Evolutionary conservation across 257 asterid genomes (phyloP), one percentile per base, ranked within the genome.

Genomic region (Capsicum baccatum): DNA sequence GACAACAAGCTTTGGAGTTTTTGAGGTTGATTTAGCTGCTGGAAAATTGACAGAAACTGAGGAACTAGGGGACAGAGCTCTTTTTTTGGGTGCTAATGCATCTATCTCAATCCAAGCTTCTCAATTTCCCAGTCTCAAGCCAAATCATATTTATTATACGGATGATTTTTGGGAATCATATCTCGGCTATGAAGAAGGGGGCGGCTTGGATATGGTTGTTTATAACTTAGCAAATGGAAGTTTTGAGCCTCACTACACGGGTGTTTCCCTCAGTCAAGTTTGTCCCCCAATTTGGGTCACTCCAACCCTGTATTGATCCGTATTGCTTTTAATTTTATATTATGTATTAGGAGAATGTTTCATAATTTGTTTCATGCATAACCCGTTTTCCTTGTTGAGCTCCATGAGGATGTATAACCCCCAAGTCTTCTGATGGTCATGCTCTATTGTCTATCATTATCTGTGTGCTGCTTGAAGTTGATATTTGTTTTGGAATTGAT

Each of bases 61-160:
- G 57, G 17, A 71, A 71, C 7, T 71, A 71, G 79, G 79, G 79
- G 79, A 47, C 57, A 71, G 35, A n/a, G 79, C 79, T 44, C 33
- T 17, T 5, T 71, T 70, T 47, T 6, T 71, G 37, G 79, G 58
- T 42, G 79, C 79, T 17, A 71, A 71, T 44, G 37, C 57, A 17
- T n/a, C 37, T 16, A 21, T 71, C 16, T 44, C 57, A 9, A 58
- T 71, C 33, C 79, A 71, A 19, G 37, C 79, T 71, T 71, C 79
- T 47, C 6, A 71, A 9, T 71, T 11, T 71, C 58, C 56, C 9
- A 10, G 58, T 3, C 14, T 71, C 37, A 47, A 17, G 37, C 37
- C 79, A 57, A 71, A 71, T 19, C 17, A 47, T 9, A 47, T 71
- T 71, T 71, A 71, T 44, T 71, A 44, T 9, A 47, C 79, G 1